Percentiles rank a stretch among this genome's conserved stretches.
These are phyloP conservation scores for Mallotus repandus DNA, from an alignment of 441 rosid genomes.

Conservation along the genomic window DNA sequence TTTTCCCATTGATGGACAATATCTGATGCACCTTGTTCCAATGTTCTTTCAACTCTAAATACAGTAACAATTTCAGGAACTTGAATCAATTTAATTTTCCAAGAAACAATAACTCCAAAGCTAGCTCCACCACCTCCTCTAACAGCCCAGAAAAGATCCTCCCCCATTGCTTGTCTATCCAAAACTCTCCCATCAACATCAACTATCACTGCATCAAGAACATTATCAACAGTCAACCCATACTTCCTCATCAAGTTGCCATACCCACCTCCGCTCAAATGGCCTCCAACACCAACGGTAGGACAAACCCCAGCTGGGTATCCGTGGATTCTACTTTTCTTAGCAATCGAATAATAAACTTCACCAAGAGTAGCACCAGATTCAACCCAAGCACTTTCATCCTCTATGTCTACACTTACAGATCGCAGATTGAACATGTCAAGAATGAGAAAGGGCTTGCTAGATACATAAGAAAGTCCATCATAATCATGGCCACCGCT, in stretches of 20 bases:
- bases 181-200: constrained; percentile 46
- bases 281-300: constrained; percentile 64
- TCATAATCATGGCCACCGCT: constrained; percentile 74
- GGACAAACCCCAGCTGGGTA: constrained; percentile 65
- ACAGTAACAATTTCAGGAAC: constrained; percentile 48
- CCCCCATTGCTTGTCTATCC: constrained; percentile 58
- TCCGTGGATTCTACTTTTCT: constrained; percentile 44
- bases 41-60: constrained; percentile 38
- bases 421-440: constrained; percentile 51
- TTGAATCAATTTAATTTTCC: constrained; percentile 47
- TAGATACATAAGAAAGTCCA: constrained; percentile 54
- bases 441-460: constrained; percentile 43
- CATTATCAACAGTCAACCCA: constrained; percentile 45
- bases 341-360: constrained; percentile 43
- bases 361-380: constrained; percentile 67
- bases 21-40: constrained; percentile 32
- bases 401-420: constrained; percentile 29
- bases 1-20: constrained; percentile 43
- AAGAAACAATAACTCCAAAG: constrained; percentile 51
- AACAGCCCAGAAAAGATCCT: constrained; percentile 67
- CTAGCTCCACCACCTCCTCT: constrained; percentile 68
- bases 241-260: constrained; percentile 52
- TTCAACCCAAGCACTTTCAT: constrained; percentile 49
- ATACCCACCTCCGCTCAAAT: constrained; percentile 57
- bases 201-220: constrained; percentile 52